These are phyloP conservation scores for Macrotyloma uniflorum DNA, from an alignment of 306 rosid genomes.

Conservation along the genomic window DNA sequence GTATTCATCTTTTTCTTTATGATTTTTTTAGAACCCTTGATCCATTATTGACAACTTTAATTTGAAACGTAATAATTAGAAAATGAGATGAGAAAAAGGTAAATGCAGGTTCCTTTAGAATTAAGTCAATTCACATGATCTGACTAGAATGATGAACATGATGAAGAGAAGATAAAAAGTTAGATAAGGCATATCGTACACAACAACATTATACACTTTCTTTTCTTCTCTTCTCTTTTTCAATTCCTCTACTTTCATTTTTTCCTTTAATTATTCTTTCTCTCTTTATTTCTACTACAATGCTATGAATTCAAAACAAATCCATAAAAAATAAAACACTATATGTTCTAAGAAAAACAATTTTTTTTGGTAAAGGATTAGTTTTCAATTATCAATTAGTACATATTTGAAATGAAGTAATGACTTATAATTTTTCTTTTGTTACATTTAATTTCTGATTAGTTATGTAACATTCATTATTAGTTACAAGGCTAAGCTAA, in stretches of 20 bases:
- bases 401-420: too few species aligned
- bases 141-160: slow-evolving; percentile 27
- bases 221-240: neutral
- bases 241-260: neutral
- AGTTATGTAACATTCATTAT: too few species aligned
- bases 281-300: neutral
- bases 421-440: too few species aligned
- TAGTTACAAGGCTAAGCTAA: too few species aligned
- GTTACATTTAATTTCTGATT: too few species aligned
- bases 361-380: too few species aligned
- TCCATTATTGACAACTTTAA: neutral
- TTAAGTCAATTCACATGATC: neutral
- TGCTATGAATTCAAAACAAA: neutral
- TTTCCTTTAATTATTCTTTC: slow-evolving; percentile 1
- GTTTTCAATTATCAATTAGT: too few species aligned
- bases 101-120: slow-evolving; percentile 3
- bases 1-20: neutral
- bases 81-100: slow-evolving; percentile 4
- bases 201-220: neutral
- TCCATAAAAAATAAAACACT: neutral
- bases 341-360: too few species aligned
- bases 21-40: neutral
- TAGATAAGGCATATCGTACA: slow-evolving; percentile 18
- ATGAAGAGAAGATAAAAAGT: slow-evolving; percentile 18
- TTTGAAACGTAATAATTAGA: neutral